phyloP scores from a whole-genome alignment of 129 eudicot species.

The Scalesia atractyloides region DNA sequence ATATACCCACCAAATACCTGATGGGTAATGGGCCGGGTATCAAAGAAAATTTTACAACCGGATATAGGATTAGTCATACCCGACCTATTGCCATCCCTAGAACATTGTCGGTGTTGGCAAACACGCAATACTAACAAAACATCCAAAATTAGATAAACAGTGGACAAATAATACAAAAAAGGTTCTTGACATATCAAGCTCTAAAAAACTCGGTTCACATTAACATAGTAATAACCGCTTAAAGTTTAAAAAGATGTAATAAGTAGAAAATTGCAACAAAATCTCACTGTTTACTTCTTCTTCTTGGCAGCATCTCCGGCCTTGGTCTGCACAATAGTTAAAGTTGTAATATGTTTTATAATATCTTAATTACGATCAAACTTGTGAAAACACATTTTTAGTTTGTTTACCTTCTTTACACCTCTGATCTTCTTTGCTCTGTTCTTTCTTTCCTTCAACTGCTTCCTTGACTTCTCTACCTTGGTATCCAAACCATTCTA shows the following conservation, averaged over 20 bases:
- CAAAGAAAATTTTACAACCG: no score
- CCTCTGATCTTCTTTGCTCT: constrained; percentile 75
- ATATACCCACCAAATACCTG: no score
- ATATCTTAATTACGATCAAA: background rate
- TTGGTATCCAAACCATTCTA: constrained; percentile 69
- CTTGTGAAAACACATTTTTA: background rate
- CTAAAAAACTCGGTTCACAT: constrained; percentile 22
- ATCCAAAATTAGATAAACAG: no score
- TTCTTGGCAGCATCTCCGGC: constrained; percentile 90
- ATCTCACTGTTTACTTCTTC: constrained; percentile 59
- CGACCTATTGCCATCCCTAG: no score
- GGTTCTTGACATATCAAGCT: constrained; percentile 26
- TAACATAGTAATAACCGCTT: constrained; percentile 21
- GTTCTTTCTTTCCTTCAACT: constrained; percentile 72
- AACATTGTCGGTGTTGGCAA: no score
- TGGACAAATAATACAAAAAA: no score
- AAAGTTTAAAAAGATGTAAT: constrained; percentile 16
- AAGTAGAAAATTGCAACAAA: constrained; percentile 24
- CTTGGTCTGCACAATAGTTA: constrained; percentile 51
- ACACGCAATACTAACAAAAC: no score
- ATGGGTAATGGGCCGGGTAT: no score
- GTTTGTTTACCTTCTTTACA: constrained; percentile 52
- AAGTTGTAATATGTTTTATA: background rate
- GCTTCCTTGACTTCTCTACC: constrained; percentile 69
- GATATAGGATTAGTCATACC: no score